Evolutionary conservation across 2,329 filamentous ascomycete species (phyloP).

Genomic region (Penicillium sclerotiorum): DNA sequence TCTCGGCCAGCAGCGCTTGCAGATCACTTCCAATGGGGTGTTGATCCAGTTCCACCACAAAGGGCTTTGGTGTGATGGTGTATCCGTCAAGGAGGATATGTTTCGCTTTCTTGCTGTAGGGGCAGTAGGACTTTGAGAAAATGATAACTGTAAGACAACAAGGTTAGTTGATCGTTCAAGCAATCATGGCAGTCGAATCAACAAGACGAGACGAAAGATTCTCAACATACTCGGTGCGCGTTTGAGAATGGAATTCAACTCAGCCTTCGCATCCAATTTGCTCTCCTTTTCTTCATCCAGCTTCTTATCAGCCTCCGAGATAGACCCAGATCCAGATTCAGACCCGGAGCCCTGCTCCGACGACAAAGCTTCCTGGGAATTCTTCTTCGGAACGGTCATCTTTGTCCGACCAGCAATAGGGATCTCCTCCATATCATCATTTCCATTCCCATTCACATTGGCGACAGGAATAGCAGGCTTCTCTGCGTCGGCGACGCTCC

Average conservation of each 20-base stretch:
- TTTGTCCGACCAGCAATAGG: constrained; percentile 59
- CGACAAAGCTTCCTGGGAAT: constrained; percentile 8
- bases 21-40: constrained; percentile 73
- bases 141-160: constrained; percentile 74
- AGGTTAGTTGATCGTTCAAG: neutral
- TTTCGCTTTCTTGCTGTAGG: constrained; percentile 83
- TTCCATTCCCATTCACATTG: constrained; percentile 48
- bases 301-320: constrained; percentile 9
- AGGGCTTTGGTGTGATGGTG: constrained; percentile 76
- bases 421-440: constrained; percentile 44
- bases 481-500: constrained; percentile 61
- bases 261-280: constrained; percentile 54
- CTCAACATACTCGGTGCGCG: constrained; percentile 72
- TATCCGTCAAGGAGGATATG: constrained; percentile 81
- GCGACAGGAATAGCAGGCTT: constrained; percentile 32
- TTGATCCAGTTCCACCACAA: constrained; percentile 86
- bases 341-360: neutral
- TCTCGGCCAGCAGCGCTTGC: constrained; percentile 70
- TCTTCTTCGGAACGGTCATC: constrained; percentile 45
- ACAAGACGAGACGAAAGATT: neutral
- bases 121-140: constrained; percentile 94
- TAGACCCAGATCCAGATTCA: constrained; percentile 8
- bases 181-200: neutral
- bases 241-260: constrained; percentile 79
- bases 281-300: constrained; percentile 50